Evolutionary conservation across 768 basidiomycete species (phyloP), one percentile per base, ranked within the genome.

Genomic region (Ephemerocybe angulata): DNA sequence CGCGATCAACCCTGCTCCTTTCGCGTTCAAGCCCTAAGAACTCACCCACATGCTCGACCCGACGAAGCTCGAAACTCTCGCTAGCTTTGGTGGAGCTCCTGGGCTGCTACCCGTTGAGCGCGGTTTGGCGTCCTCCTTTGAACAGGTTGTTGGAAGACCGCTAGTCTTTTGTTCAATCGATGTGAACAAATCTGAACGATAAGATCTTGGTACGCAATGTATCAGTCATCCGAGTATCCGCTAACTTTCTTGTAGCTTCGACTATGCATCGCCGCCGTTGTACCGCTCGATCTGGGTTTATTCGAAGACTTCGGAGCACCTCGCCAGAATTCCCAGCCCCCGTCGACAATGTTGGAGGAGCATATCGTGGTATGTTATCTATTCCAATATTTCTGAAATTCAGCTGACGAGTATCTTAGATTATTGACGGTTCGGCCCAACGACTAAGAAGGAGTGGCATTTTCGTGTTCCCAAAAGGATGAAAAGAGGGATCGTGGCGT

Each of bases 381-480:
- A 35, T 35, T n/a, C 42, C 21, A 19, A 2, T 22, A 15, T 22
- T n/a, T n/a, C 22, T 35, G 33, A 8, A 8, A 35, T 47, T 61
- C 15, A 29, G 43, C 43, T 33, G 33, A n/a, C n/a, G n/a, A n/a
- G n/a, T n/a, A n/a, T n/a, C n/a, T n/a, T 56, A 88, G 87, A 86
- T 92, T 55, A 63, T 93, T 40, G 96, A 98, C 54, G 96, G 96
- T 29, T 93, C 94, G 12, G 60, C n/a, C 98, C 42, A 98, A 98
- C 64, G 97, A 99, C 70, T 99, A 91, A 98, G 70, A 98, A 98
- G 71, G 97, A 99, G 70, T 85, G 86, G 1, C 97, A 98, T 71
- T 99, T n/a, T n/a, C n/a, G n/a, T n/a, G n/a, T n/a, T n/a, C n/a
- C n/a, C n/a, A n/a, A n/a, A n/a, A n/a, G n/a, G 90, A 89, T 62